Percentiles rank a stretch among this genome's conserved stretches.
phyloP scores from a whole-genome alignment of 352 stramenopile genomes.

The Detonula confervacea region DNA sequence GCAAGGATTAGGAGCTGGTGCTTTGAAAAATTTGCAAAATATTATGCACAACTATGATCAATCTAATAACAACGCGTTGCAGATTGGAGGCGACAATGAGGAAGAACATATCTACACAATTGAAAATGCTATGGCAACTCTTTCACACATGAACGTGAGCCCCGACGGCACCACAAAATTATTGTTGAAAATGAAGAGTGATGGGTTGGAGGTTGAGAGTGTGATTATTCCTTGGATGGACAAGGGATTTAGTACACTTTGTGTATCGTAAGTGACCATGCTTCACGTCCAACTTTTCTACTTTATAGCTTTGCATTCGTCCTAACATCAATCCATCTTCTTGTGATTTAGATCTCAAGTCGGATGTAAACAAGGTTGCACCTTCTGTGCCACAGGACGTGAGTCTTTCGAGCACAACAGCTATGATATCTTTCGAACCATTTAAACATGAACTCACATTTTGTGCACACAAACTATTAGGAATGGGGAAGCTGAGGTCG shows the following conservation, averaged over 20 bases:
- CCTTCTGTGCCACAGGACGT: too few species aligned
- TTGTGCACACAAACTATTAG: too few species aligned
- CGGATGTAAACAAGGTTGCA: too few species aligned
- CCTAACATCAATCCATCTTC: too few species aligned
- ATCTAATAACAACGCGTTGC: conserved; percentile 9
- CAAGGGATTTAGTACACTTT: conserved; percentile 71
- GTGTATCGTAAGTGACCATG: conserved; percentile 48
- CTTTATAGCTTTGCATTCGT: not conserved
- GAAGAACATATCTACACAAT: conserved; percentile 30
- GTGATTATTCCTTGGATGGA: conserved; percentile 86
- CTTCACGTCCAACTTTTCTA: conserved; percentile 5
- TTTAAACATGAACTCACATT: too few species aligned
- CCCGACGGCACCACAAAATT: conserved; percentile 85
- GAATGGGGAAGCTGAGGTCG: conserved; percentile 79
- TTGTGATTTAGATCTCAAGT: too few species aligned
- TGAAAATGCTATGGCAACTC: conserved; percentile 36
- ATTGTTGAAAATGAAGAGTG: conserved; percentile 69
- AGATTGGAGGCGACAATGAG: not conserved
- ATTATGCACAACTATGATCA: conserved; percentile 31
- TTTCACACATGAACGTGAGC: conserved; percentile 51
- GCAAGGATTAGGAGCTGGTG: conserved; percentile 22
- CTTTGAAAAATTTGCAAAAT: conserved; percentile 29
- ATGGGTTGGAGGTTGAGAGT: conserved; percentile 85
- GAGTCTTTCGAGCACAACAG: too few species aligned
- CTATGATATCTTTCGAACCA: too few species aligned